phyloP scores from a whole-genome alignment of 768 basidiomycete species.

The Psilocybe azurescens region DNA sequence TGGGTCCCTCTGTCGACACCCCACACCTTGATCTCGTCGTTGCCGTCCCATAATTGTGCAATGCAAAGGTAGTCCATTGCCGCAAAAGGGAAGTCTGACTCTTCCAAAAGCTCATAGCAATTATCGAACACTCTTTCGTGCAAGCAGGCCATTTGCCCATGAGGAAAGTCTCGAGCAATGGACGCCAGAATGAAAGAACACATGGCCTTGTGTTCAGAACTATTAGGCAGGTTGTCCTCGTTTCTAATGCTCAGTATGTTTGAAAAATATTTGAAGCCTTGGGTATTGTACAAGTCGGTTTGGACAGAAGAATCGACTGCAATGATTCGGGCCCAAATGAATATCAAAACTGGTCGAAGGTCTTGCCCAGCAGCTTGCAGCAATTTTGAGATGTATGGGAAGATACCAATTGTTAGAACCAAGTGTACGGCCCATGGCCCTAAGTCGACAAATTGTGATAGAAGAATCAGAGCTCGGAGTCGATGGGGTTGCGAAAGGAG shows the following conservation, averaged over 20 bases:
- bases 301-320: constrained; percentile 96
- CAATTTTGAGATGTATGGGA: constrained; percentile 97
- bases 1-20: constrained; percentile 83
- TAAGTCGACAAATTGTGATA: constrained; percentile 97
- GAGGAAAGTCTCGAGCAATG: constrained; percentile 87
- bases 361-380: constrained; percentile 95
- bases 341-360: constrained; percentile 96
- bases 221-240: constrained; percentile 83
- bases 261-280: constrained; percentile 87
- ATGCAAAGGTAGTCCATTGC: constrained; percentile 97
- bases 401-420: constrained; percentile 95
- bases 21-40: constrained; percentile 88
- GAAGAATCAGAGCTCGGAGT: constrained; percentile 90
- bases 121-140: constrained; percentile 83
- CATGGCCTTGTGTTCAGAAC: constrained; percentile 97
- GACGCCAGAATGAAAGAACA: constrained; percentile 95
- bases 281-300: constrained; percentile 82
- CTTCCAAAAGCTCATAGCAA: constrained; percentile 84
- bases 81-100: constrained; percentile 91
- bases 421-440: constrained; percentile 99
- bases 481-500: constrained; percentile 96
- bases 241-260: constrained; percentile 73
- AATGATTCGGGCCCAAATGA: constrained; percentile 98
- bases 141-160: constrained; percentile 87
- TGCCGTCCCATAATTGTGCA: constrained; percentile 92